Conservation (phyloP, 495 filamentous ascomycete species). For the Penicillium parvum region DNA sequence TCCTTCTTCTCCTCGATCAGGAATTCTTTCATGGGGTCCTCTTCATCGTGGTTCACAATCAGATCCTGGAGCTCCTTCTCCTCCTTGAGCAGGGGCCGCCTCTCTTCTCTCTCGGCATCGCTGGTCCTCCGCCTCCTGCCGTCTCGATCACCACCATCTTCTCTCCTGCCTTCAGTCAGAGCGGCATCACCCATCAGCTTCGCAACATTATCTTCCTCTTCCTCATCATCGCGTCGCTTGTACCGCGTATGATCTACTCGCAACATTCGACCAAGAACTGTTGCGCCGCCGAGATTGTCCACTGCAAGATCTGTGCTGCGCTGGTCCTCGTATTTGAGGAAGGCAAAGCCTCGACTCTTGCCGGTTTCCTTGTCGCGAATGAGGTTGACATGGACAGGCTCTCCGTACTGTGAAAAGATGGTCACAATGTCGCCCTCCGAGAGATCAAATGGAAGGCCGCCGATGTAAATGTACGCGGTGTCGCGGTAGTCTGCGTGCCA, state of each 20-base stretch:
- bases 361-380: constrained; percentile 93
- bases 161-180: constrained; percentile 24
- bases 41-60: constrained; percentile 79
- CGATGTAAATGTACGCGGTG: constrained; percentile 94
- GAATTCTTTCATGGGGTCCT: constrained; percentile 95
- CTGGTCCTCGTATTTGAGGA: constrained; percentile 98
- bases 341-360: constrained; percentile 88
- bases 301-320: constrained; percentile 92
- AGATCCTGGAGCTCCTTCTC: constrained; percentile 74
- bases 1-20: constrained; percentile 84
- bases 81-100: constrained; percentile 52
- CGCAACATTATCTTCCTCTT: constrained; percentile 56
- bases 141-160: constrained; percentile 29
- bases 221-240: constrained; percentile 82
- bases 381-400: constrained; percentile 86
- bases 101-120: constrained; percentile 33
- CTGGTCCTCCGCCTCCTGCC: constrained; percentile 44
- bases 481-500: constrained; percentile 98
- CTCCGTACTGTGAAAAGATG: constrained; percentile 96
- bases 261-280: constrained; percentile 72
- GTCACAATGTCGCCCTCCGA: constrained; percentile 94
- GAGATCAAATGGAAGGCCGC: constrained; percentile 88
- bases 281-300: constrained; percentile 87
- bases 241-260: constrained; percentile 92
- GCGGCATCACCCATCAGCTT: constrained; percentile 32